Conservation (phyloP, 2,329 filamentous ascomycete genomes). For the Penicillium crustosum region DNA sequence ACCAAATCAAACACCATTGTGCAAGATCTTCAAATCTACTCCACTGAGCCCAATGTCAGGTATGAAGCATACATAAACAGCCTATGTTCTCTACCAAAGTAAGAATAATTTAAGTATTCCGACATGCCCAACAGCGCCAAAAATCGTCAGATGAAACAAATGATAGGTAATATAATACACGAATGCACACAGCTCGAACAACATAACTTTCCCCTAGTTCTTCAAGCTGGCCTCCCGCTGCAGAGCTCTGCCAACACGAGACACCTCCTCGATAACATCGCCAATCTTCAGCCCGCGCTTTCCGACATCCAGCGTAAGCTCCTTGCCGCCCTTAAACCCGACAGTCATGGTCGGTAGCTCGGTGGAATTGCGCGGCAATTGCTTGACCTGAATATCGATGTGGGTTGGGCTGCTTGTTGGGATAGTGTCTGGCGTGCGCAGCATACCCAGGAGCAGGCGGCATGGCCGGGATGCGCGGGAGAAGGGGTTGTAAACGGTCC, state of each 20-base stretch:
- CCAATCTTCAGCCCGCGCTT: constrained; percentile 78
- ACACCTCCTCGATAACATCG: constrained; percentile 82
- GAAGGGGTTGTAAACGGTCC: constrained; percentile 91
- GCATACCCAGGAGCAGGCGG: constrained; percentile 79
- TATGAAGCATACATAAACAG: background rate
- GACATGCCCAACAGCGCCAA: constrained; percentile 7
- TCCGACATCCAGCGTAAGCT: constrained; percentile 77
- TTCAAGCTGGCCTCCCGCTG: constrained; percentile 79
- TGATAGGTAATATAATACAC: constrained; percentile 18
- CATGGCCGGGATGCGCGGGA: constrained; percentile 74
- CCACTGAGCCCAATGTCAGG: background rate
- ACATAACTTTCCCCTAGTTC: constrained; percentile 30
- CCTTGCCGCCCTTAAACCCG: constrained; percentile 95
- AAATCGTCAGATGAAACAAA: constrained; percentile 9
- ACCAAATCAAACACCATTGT: background rate
- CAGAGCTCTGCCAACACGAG: constrained; percentile 80
- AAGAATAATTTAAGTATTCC: background rate
- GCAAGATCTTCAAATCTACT: background rate
- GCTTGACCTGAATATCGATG: constrained; percentile 74
- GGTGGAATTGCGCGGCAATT: constrained; percentile 69
- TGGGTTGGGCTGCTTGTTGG: constrained; percentile 72
- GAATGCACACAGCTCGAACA: constrained; percentile 14
- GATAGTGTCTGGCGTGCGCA: constrained; percentile 77
- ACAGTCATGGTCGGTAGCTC: constrained; percentile 69
- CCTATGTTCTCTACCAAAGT: background rate